Evolutionary conservation across 106 monocot genomes (phyloP).

Genomic region (Allium fistulosum): DNA sequence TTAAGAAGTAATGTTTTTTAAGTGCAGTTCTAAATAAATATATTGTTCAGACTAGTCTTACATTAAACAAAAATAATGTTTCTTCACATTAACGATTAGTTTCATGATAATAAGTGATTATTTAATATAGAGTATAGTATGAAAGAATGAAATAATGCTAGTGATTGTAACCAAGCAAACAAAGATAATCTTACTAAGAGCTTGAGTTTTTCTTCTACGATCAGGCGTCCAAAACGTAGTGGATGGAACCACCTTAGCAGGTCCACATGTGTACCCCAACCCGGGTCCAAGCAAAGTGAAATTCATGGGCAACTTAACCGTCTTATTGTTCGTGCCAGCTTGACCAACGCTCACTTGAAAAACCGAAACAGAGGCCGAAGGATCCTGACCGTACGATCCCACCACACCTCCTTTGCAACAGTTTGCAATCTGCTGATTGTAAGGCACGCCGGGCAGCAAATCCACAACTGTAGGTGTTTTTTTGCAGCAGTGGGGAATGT

Average conservation of each 20-base stretch:
- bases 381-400: conserved; percentile 48
- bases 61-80: too few relatives aligned
- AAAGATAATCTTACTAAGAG: conserved; percentile 41
- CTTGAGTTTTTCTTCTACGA: conserved; percentile 59
- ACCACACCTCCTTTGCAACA: conserved; percentile 75
- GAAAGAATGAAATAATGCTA: too few relatives aligned
- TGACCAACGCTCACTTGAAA: conserved; percentile 72
- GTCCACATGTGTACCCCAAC: conserved; percentile 68
- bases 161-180: not conserved
- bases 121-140: too few relatives aligned
- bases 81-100: too few relatives aligned
- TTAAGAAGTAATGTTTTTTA: too few relatives aligned
- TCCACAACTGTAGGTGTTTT: conserved; percentile 47
- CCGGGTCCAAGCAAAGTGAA: conserved; percentile 71
- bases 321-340: conserved; percentile 68
- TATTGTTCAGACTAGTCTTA: too few relatives aligned
- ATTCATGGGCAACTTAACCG: conserved; percentile 65
- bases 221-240: conserved; percentile 49
- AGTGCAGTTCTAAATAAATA: too few relatives aligned
- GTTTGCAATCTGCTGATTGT: conserved; percentile 74
- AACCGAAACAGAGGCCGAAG: conserved; percentile 31
- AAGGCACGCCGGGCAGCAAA: conserved; percentile 63
- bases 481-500: conserved; percentile 62
- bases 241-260: conserved; percentile 55
- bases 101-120: too few relatives aligned